phyloP scores from a whole-genome alignment of 139 green algal species.

The Pleodorina starrii region DNA sequence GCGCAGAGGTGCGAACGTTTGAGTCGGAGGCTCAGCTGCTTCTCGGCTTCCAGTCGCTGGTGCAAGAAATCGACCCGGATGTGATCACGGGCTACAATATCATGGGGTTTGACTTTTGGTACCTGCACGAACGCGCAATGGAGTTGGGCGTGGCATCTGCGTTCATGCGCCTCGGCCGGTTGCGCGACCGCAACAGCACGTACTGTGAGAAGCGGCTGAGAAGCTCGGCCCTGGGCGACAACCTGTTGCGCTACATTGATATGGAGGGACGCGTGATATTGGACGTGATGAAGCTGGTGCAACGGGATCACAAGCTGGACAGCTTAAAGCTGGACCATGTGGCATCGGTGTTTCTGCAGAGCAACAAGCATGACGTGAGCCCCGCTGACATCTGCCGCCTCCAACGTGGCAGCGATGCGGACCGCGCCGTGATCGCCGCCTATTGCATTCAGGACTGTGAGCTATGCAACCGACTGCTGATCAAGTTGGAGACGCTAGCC shows the following conservation, averaged over 20 bases:
- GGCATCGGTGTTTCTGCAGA: conserved; percentile 36
- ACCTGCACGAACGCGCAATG: conserved; percentile 43
- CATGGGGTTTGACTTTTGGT: conserved; percentile 54
- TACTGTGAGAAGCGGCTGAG: conserved; percentile 18
- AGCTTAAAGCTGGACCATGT: conserved; percentile 49
- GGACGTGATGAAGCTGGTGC: conserved; percentile 56
- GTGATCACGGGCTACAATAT: conserved; percentile 55
- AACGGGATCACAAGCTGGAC: conserved; percentile 53
- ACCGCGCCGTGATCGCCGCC: conserved; percentile 43
- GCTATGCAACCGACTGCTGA: conserved; percentile 38
- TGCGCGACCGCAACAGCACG: background rate
- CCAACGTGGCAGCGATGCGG: conserved; percentile 30
- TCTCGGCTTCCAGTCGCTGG: background rate
- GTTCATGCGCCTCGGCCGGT: background rate
- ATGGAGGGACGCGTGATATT: conserved; percentile 42
- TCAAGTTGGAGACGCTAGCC: conserved; percentile 38
- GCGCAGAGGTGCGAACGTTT: background rate
- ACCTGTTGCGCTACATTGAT: conserved; percentile 45
- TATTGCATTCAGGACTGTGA: conserved; percentile 62
- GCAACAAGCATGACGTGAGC: conserved; percentile 42
- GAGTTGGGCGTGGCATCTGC: background rate
- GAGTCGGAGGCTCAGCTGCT: conserved; percentile 39
- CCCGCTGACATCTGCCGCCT: conserved; percentile 51
- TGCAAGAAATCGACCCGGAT: conserved; percentile 32
- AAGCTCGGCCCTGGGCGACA: conserved; percentile 53